Evolutionary conservation across 345 rosid species (phyloP).

Genomic region (Euphorbia peplus): DNA sequence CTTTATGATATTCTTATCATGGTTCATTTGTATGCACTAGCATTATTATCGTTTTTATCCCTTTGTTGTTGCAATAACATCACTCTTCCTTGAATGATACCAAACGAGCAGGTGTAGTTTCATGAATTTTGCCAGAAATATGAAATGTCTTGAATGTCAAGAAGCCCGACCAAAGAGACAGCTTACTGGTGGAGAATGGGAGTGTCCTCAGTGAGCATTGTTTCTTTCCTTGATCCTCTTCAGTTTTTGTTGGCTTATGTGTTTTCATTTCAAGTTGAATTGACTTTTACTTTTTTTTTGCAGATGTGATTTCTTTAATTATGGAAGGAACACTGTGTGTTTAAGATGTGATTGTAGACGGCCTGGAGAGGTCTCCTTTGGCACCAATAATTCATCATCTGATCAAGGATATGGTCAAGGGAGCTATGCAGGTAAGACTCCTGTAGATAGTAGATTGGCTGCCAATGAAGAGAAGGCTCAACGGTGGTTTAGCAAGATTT

Average conservation of each 20-base stretch:
- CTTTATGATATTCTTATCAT: neutral
- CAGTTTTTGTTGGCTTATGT: neutral
- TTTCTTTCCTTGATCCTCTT: constrained; percentile 12
- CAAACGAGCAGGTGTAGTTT: constrained; percentile 72
- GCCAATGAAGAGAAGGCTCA: constrained; percentile 84
- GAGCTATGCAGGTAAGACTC: constrained; percentile 32
- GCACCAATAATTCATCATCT: constrained; percentile 26
- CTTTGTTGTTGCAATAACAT: neutral
- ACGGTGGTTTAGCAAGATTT: constrained; percentile 68
- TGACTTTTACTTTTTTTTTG: constrained; percentile 18
- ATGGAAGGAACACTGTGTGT: constrained; percentile 73
- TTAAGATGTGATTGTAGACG: constrained; percentile 93
- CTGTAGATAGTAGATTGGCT: constrained; percentile 51
- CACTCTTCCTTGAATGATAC: neutral
- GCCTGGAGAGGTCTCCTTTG: constrained; percentile 43
- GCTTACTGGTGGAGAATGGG: constrained; percentile 93
- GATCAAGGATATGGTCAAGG: constrained; percentile 31
- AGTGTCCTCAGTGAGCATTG: constrained; percentile 89
- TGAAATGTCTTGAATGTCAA: constrained; percentile 83
- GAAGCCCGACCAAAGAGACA: constrained; percentile 81
- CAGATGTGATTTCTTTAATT: constrained; percentile 84
- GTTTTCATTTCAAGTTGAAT: neutral
- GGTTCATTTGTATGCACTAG: neutral
- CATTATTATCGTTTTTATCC: neutral
- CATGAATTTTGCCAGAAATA: constrained; percentile 89